Evolutionary conservation across 1,284 basidiomycete species (phyloP).

Genomic region (Gymnopus androsaceus): DNA sequence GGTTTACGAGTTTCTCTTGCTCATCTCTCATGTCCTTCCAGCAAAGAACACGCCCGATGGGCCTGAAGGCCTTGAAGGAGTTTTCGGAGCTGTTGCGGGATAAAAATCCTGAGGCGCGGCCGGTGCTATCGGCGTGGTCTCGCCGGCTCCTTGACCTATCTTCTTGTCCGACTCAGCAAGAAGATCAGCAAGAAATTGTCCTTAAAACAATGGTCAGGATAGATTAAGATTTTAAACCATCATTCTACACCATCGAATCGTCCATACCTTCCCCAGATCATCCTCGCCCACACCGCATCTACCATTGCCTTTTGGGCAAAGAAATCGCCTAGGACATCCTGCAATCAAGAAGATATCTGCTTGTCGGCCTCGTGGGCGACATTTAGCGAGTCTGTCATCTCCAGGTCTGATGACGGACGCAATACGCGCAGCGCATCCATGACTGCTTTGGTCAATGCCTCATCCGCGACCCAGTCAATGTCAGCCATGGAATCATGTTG

Average conservation of each 20-base stretch:
- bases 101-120: too few species aligned
- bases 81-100: too few species aligned
- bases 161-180: too few species aligned
- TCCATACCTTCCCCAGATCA: constrained; percentile 38
- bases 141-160: too few species aligned
- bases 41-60: too few species aligned
- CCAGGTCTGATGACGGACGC: constrained; percentile 45
- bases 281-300: constrained; percentile 62
- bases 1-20: too few species aligned
- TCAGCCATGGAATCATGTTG: constrained; percentile 2
- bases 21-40: too few species aligned
- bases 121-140: too few species aligned
- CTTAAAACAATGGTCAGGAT: too few species aligned
- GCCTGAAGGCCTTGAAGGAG: too few species aligned
- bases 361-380: constrained; percentile 47
- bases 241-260: not conserved
- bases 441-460: constrained; percentile 54
- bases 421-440: constrained; percentile 65
- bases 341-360: constrained; percentile 46
- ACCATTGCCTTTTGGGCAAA: constrained; percentile 57
- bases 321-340: constrained; percentile 57
- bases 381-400: constrained; percentile 59
- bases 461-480: constrained; percentile 35
- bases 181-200: too few species aligned
- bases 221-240: too few species aligned